These are phyloP conservation scores for Aureobasidium sp. DNA, from an alignment of 2,329 filamentous ascomycete species.

Conservation along the genomic window DNA sequence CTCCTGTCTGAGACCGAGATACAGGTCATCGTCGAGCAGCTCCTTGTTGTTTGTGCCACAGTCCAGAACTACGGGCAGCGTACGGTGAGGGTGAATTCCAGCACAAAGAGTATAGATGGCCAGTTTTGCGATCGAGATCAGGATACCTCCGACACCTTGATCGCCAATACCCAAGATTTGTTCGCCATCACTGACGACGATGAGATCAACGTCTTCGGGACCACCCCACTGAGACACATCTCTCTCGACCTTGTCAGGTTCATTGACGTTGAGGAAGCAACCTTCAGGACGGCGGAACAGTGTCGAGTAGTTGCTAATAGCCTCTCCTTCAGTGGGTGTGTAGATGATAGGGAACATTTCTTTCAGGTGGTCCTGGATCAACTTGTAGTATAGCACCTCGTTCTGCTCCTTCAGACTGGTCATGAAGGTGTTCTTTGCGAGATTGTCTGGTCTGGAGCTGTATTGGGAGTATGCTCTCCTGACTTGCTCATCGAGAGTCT, in stretches of 20 bases:
- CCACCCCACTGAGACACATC: conserved; percentile 60
- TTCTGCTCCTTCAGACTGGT: conserved; percentile 80
- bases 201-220: conserved; percentile 72
- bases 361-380: conserved; percentile 67
- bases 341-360: conserved; percentile 92
- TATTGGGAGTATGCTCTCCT: conserved; percentile 76
- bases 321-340: conserved; percentile 82
- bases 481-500: conserved; percentile 68
- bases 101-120: conserved; percentile 76
- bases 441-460: conserved; percentile 47
- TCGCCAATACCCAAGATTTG: conserved; percentile 80
- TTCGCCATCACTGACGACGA: conserved; percentile 69
- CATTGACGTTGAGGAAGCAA: conserved; percentile 67
- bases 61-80: conserved; percentile 73
- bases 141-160: conserved; percentile 74
- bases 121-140: conserved; percentile 78
- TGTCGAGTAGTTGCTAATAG: conserved; percentile 74
- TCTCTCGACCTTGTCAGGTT: conserved; percentile 56
- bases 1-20: conserved; percentile 62
- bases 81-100: conserved; percentile 72
- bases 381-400: conserved; percentile 71
- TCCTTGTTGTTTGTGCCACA: conserved; percentile 76
- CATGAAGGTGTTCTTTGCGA: conserved; percentile 83
- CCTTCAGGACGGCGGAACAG: conserved; percentile 72
- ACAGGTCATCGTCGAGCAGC: conserved; percentile 66